Conservation (phyloP, 768 basidiomycete species). For the Dacryopinax primogenitus region DNA sequence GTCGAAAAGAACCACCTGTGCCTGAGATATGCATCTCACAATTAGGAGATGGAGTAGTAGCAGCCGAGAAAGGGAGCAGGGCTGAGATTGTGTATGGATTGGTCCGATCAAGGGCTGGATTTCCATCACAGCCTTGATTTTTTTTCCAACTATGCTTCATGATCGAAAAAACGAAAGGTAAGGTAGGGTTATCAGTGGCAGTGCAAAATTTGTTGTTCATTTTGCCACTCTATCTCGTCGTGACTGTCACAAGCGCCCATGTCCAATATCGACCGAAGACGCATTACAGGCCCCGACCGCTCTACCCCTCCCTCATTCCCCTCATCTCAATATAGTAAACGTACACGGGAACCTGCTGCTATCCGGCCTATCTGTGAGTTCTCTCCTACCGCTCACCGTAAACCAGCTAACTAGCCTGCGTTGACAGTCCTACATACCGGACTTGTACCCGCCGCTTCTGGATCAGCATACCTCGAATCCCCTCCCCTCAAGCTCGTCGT, state of each 20-base stretch:
- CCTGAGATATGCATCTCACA: too few species aligned
- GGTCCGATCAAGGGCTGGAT: too few species aligned
- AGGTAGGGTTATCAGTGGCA: too few species aligned
- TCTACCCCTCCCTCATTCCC: constrained; percentile 56
- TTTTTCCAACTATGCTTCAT: too few species aligned
- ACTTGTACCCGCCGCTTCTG: constrained; percentile 84
- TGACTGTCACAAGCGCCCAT: neutral
- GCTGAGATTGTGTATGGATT: too few species aligned
- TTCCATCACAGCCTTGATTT: too few species aligned
- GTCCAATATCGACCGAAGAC: constrained; percentile 54
- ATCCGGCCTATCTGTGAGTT: constrained; percentile 77
- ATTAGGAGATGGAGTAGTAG: too few species aligned
- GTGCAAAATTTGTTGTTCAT: neutral
- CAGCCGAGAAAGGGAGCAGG: too few species aligned
- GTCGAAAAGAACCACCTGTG: too few species aligned
- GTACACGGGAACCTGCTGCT: constrained; percentile 46
- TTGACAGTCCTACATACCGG: constrained; percentile 75
- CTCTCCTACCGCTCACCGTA: constrained; percentile 12
- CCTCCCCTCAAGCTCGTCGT: constrained; percentile 87
- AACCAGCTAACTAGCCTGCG: constrained; percentile 2
- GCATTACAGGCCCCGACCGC: constrained; percentile 83
- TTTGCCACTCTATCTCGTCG: neutral
- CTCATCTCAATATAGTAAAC: too few species aligned
- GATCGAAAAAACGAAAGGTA: too few species aligned
- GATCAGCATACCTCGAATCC: constrained; percentile 92